phyloP scores from a whole-genome alignment of 805 yeast genomes.

The Saccharomycopsis fermentans region DNA sequence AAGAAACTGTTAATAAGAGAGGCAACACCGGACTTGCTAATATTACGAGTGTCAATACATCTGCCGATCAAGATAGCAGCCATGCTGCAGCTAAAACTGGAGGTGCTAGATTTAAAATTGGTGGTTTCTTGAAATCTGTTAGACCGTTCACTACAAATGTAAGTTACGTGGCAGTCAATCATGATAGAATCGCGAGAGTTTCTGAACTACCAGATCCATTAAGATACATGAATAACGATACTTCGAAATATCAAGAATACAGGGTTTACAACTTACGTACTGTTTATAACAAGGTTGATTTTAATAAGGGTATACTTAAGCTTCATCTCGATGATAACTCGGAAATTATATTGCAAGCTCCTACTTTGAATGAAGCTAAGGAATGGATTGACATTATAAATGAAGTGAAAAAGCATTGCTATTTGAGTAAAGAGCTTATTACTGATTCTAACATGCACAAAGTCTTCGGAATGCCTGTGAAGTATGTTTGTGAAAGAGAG shows the following conservation, averaged over 20 bases:
- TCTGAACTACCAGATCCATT: conserved; percentile 50
- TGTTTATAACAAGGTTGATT: background rate
- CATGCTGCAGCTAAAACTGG: background rate
- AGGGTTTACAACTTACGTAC: conserved; percentile 13
- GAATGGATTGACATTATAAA: conserved; percentile 57
- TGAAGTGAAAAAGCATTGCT: conserved; percentile 32
- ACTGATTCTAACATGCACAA: conserved; percentile 33
- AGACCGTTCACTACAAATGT: conserved; percentile 53
- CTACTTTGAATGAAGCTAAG: conserved; percentile 47
- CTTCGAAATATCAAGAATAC: background rate
- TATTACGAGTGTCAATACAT: background rate
- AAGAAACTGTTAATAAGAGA: background rate
- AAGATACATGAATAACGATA: conserved; percentile 26
- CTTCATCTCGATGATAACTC: conserved; percentile 36
- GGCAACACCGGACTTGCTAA: background rate
- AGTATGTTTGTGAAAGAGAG: conserved; percentile 66
- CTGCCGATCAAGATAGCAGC: background rate
- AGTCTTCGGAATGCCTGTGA: conserved; percentile 83
- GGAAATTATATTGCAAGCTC: conserved; percentile 60
- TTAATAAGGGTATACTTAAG: conserved; percentile 33
- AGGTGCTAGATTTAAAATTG: conserved; percentile 35
- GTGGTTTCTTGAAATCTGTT: conserved; percentile 46
- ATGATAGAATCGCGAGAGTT: conserved; percentile 40
- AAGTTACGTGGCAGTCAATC: conserved; percentile 28
- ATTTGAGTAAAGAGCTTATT: conserved; percentile 29